These are phyloP conservation scores for Penicillium turbatum DNA, from an alignment of 495 filamentous ascomycete species.

Conservation along the genomic window DNA sequence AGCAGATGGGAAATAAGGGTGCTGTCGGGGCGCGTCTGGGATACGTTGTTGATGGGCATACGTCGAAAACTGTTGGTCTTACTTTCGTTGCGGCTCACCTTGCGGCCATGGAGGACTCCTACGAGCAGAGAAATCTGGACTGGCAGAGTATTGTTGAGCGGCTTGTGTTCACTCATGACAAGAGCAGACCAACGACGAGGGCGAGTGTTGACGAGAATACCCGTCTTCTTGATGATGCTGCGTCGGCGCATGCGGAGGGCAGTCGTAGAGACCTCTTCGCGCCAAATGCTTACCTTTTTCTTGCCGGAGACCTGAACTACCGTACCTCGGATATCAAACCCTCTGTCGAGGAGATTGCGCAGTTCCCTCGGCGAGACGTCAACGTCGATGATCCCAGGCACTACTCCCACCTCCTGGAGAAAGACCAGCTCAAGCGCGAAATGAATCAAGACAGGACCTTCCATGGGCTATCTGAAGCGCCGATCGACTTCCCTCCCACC, in stretches of 20 bases:
- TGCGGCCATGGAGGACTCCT: conserved; percentile 73
- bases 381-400: conserved; percentile 46
- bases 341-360: conserved; percentile 38
- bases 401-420: conserved; percentile 57
- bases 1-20: conserved; percentile 92
- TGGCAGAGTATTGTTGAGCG: conserved; percentile 78
- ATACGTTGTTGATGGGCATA: conserved; percentile 34
- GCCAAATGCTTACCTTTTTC: conserved; percentile 70
- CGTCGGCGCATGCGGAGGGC: conserved; percentile 15
- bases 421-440: conserved; percentile 76
- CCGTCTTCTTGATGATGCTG: conserved; percentile 36
- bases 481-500: conserved; percentile 80
- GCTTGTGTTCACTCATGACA: conserved; percentile 59
- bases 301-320: conserved; percentile 94
- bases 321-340: conserved; percentile 66
- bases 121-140: conserved; percentile 70
- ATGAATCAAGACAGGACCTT: conserved; percentile 58
- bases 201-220: conserved; percentile 36
- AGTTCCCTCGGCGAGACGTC: conserved; percentile 58
- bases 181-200: conserved; percentile 2
- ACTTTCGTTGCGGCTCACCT: conserved; percentile 89
- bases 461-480: conserved; percentile 71
- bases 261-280: conserved; percentile 58
- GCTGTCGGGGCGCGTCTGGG: conserved; percentile 74
- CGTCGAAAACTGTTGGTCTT: conserved; percentile 52